Evolutionary conservation across 495 filamentous ascomycete species (phyloP), one percentile per base, ranked within the genome.

Genomic region (Cercophora sp.): DNA sequence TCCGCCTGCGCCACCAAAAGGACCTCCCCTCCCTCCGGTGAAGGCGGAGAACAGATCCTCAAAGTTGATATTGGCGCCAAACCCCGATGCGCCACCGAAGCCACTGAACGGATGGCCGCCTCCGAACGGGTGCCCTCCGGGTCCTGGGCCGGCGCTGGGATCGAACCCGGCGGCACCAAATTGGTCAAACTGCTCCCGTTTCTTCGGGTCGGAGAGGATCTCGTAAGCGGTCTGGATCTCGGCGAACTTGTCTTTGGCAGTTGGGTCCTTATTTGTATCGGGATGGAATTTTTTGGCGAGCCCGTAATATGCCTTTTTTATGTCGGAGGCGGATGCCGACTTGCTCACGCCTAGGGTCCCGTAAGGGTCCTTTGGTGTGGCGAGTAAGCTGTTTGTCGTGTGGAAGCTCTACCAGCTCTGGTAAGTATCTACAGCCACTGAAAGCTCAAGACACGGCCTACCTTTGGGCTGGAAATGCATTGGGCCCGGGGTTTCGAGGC

Each of bases 241-340:
- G 37, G 84, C 75, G 63, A 98, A 98, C 61, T 87, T 92, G 48
- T 97, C 93, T 67, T 96, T 96, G 25, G 93, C 92, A 5, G 73
- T 75, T 6, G 89, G 64, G 46, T 96, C 93, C 70, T 96, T 98
- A 74, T 96, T 97, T 31, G 93, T 96, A 68, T 98, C 93, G 6
- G 93, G 93, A 61, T 98, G 93, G 65, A 84, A 98, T 65, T 96
- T 97, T 71, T 97, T 97, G n/a, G 93, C 93, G 54, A 96, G 74
- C 47, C 89, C 85, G 68, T 98, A 98, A 75, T 98, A 98, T 2
- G 93, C 92, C 70, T 96, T 97, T 65, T 98, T 98, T 62, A 98
- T 96, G 5, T 96, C 94, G 48, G 82, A 65, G 4, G 88, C 69
- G n/a, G 89, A 85, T 11, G 93, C 88, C 34, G 66, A 75, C 65